Evolutionary conservation across 768 basidiomycete genomes (phyloP), one percentile per base, ranked within the genome.

Genomic region (Chalciporus pseudorubinellus): DNA sequence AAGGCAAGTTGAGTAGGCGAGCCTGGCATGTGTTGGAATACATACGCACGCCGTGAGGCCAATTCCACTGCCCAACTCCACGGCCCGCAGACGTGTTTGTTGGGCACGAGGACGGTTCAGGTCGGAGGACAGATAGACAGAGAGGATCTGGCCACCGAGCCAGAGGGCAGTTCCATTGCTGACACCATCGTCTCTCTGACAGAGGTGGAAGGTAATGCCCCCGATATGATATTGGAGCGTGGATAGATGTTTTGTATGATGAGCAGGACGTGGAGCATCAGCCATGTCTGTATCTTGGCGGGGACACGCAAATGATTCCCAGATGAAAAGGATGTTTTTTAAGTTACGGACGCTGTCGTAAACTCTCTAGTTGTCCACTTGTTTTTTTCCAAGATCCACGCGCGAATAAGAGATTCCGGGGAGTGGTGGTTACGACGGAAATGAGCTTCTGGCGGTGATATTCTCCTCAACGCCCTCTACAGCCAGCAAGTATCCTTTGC

Each of bases 91-190:
- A 53, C 68, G 66, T 40, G 46, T 51, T 28, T 52, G 47, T 49
- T 39, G 26, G 14, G 48, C 5, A 3, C 28, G 21, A 9, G 45
- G 43, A 47, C n/a, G 56, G 39, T 60, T 69, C 59, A 72, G 72
- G 19, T 71, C 55, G 42, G 74, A 67, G 18, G 75, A 70, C 28
- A 91, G 74, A 62, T 83, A 89, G 39, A 75, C 61, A 16, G 87
- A 76, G 34, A 93, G 77, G 63, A 87, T 78, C 67, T 95, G 91
- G 0, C 83, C 87, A 38, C 82, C 83, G 46, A 92, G 82, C 92
- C 92, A 93, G 45, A 93, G 81, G 2, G 87, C 81, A 3, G 89
- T 92, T 16, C 92, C 92, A 52, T 88, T 92, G 21, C 84, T 81
- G 14, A 68, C 60, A 38, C 86, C 84, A 60, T 87, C 77, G 65